A percentile compares a stretch with the other conserved stretches of the same genome.
Conservation (phyloP, 2,329 filamentous ascomycete species). For the Alternaria hordeiaustralica region DNA sequence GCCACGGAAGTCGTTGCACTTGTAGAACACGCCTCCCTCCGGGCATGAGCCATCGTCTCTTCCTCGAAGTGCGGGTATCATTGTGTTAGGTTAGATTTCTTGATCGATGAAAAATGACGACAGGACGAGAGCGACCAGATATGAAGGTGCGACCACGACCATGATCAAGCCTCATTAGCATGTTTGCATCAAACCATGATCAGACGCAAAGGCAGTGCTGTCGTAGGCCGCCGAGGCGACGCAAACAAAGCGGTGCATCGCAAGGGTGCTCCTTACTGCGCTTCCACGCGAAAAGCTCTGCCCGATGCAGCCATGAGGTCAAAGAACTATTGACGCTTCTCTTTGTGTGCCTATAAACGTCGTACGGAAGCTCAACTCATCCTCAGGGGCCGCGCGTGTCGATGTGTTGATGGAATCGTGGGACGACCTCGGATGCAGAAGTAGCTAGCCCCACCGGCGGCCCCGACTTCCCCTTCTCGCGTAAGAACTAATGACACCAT, state of each 20-base stretch:
- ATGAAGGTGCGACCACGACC: not conserved
- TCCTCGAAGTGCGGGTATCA: slow-evolving; percentile 13
- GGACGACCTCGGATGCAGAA: not conserved
- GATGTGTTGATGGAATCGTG: not conserved
- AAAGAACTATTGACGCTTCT: slow-evolving; percentile 2
- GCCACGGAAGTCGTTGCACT: slow-evolving; percentile 28
- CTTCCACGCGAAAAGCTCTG: slow-evolving; percentile 9
- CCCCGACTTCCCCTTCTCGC: not conserved
- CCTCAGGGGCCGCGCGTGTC: not conserved
- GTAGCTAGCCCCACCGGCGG: not conserved
- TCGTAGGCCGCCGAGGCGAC: slow-evolving; percentile 6
- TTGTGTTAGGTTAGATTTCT: slow-evolving; percentile 2
- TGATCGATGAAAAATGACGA: not conserved
- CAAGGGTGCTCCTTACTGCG: slow-evolving; percentile 11
- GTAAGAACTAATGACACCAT: not conserved
- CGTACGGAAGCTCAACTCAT: not conserved
- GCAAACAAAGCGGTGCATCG: slow-evolving; percentile 20
- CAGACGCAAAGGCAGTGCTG: not conserved
- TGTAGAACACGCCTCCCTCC: slow-evolving; percentile 27
- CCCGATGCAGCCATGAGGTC: slow-evolving; percentile 1
- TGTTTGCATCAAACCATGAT: slow-evolving; percentile 6
- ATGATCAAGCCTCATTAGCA: not conserved
- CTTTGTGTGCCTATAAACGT: not conserved
- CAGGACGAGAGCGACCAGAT: not conserved
- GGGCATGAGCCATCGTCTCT: slow-evolving; percentile 19